phyloP scores from a whole-genome alignment of 257 asterid species.

The Rubia yunnanensis region DNA sequence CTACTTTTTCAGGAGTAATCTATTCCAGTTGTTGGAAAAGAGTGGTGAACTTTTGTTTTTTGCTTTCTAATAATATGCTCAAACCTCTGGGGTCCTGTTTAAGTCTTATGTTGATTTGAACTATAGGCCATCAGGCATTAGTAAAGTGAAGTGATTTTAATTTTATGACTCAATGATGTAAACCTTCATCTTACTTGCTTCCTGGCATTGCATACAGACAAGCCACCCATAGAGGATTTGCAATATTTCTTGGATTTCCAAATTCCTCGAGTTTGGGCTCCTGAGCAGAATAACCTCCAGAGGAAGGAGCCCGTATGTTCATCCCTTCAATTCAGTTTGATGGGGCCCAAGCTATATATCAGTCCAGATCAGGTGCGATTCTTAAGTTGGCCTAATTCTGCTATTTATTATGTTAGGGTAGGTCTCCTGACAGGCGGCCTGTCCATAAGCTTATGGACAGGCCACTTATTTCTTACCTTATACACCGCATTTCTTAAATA shows the following conservation, averaged over 20 bases:
- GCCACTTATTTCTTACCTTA: too few relatives aligned
- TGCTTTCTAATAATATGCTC: not conserved
- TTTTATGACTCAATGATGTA: not conserved
- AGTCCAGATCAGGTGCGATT: slow-evolving; percentile 88
- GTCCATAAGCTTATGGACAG: too few relatives aligned
- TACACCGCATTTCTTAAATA: too few relatives aligned
- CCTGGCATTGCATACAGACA: slow-evolving; percentile 47
- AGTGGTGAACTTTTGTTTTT: not conserved
- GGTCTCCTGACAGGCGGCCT: too few relatives aligned
- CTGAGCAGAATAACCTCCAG: slow-evolving; percentile 79
- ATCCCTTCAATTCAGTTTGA: slow-evolving; percentile 88
- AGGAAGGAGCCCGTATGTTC: slow-evolving; percentile 93
- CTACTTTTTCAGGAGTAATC: not conserved
- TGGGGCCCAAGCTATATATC: slow-evolving; percentile 95
- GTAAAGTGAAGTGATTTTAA: not conserved
- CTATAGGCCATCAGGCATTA: not conserved
- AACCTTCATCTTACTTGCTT: slow-evolving; percentile 3
- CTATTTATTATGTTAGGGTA: not conserved
- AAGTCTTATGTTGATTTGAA: not conserved
- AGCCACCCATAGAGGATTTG: slow-evolving; percentile 98
- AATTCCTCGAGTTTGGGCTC: slow-evolving; percentile 94
- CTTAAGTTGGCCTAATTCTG: not conserved
- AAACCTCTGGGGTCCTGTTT: not conserved
- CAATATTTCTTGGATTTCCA: slow-evolving; percentile 97
- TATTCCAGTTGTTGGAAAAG: not conserved